phyloP scores from a whole-genome alignment of 2,329 filamentous ascomycete species.

The Fusarium guadeloupense region DNA sequence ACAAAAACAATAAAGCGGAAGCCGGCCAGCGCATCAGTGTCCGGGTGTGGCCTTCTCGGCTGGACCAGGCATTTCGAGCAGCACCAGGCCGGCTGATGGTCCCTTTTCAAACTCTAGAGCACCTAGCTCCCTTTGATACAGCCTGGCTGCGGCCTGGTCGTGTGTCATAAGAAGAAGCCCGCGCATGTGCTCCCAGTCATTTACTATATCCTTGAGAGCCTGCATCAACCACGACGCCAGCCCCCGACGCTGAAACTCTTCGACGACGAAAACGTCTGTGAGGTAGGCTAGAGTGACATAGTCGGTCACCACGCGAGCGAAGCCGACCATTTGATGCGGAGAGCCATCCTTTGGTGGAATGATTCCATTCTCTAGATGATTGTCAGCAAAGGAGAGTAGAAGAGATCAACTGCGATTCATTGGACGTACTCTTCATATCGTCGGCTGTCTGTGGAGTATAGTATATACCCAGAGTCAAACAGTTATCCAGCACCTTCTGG shows the following conservation, averaged over 20 bases:
- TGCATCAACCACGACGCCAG: slow-evolving; percentile 72
- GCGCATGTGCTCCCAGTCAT: slow-evolving; percentile 67
- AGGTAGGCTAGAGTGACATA: slow-evolving; percentile 72
- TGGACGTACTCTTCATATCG: slow-evolving; percentile 51
- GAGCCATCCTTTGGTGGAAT: slow-evolving; percentile 45
- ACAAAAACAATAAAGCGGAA: slow-evolving; percentile 24
- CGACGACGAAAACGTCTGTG: slow-evolving; percentile 73
- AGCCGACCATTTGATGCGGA: slow-evolving; percentile 51
- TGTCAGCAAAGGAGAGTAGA: slow-evolving; percentile 11
- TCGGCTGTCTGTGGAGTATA: slow-evolving; percentile 50
- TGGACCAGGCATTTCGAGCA: slow-evolving; percentile 55
- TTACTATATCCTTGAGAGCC: slow-evolving; percentile 65
- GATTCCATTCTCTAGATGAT: slow-evolving; percentile 44
- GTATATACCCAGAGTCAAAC: slow-evolving; percentile 69
- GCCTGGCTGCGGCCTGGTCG: slow-evolving; percentile 49
- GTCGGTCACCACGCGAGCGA: slow-evolving; percentile 72
- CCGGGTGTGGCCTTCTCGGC: slow-evolving; percentile 49
- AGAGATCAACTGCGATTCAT: background rate
- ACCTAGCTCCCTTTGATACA: slow-evolving; percentile 61
- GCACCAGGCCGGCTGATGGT: slow-evolving; percentile 50
- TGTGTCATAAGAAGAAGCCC: slow-evolving; percentile 65
- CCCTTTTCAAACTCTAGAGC: slow-evolving; percentile 56
- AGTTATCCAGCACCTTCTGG: slow-evolving; percentile 64
- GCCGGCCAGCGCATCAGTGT: slow-evolving; percentile 33
- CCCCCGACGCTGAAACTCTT: slow-evolving; percentile 67